Evolutionary conservation across 768 basidiomycete species (phyloP), one percentile per base, ranked within the genome.

Genomic region (Amanita molliuscula): DNA sequence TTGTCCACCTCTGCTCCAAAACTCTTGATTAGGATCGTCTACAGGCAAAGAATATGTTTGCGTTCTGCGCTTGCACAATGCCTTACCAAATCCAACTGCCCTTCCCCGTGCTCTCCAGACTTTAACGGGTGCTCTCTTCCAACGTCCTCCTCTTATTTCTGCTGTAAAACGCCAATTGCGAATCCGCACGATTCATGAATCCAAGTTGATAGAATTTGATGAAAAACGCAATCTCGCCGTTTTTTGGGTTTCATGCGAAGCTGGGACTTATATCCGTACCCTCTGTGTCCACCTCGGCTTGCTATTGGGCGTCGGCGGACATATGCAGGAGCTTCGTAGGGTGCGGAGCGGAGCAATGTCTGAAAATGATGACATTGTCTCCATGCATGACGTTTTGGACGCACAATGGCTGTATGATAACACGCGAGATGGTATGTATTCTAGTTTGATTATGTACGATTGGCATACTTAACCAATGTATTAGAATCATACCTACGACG

Each of bases 301-400:
- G 46, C 54, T 99, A 36, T 73, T 97, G 33, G 96, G 96, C 54
- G 95, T 98, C 25, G 96, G 96, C 20, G 96, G 94, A n/a, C 96
- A 99, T 67, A 99, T 99, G 96, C 95, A 99, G 70, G 96, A 99
- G 65, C 76, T 99, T 52, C 77, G 96, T 58, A 74, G 96, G 59
- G 95, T 98, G 11, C 74, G 96, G 56, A 90, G 86, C 62, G 96
- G 96, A 59, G 95, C 94, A 44, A 84, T 97, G 79, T 89, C 87
- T 44, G 96, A 99, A 71, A 93, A 90, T 63, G 95, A 98, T 62
- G 93, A 93, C 58, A 92, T 97, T 60, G 96, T 98, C 53, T 94
- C 95, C 18, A 99, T 99, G 96, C 96, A 99, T 68, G 96, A 99
- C 64, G 95, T 99, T 25, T 70, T 99, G 69, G 96, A 99, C 65